Evolutionary conservation across 805 yeast species (phyloP), one percentile per base, ranked within the genome.

Genomic region (Wickerhamomyces canadensis): DNA sequence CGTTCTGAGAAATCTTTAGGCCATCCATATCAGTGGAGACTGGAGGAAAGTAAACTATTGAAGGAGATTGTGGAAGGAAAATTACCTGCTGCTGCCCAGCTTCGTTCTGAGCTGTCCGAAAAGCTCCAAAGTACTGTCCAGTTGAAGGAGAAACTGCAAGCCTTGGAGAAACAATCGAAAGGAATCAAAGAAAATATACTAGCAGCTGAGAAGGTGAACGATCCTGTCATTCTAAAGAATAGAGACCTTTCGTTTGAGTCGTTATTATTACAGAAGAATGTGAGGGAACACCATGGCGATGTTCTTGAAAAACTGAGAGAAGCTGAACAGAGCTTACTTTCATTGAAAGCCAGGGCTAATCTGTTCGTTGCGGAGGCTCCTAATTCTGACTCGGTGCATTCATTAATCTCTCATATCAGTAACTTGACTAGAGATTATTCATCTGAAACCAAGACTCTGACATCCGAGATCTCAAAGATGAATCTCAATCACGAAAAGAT

Each of bases 21-120:
- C 13, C 43, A 51, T 33, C 40, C 54, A 13, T 54, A 59, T 29
- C 58, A 64, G 9, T 67, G 72, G 72, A 61, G 68, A 47, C 37
- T 67, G 16, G 36, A 54, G 12, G 69, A 65, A 36, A 45, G 50
- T 6, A 14, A 22, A 0, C 35, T 34, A 5, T 29, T 61, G 6
- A 22, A 21, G 5, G 33, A 32, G 1, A 37, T 52, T 9, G 14
- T 50, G 10, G 10, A 35, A 3, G 19, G 21, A 2, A 31, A 35
- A 14, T 2, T 28, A 12, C 31, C 34, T 6, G 27, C 25, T 6
- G 21, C 27, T 5, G 3, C 27, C 4, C 9, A 6, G 1, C 6
- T 33, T 7, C 33, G 30, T 8, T 29, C 37, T 5, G 30, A 22
- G 7, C 9, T 48, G 6, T 38, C 42, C 8, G 35, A 31, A 4